phyloP scores from a whole-genome alignment of 768 basidiomycete genomes.

The Russula lepida region DNA sequence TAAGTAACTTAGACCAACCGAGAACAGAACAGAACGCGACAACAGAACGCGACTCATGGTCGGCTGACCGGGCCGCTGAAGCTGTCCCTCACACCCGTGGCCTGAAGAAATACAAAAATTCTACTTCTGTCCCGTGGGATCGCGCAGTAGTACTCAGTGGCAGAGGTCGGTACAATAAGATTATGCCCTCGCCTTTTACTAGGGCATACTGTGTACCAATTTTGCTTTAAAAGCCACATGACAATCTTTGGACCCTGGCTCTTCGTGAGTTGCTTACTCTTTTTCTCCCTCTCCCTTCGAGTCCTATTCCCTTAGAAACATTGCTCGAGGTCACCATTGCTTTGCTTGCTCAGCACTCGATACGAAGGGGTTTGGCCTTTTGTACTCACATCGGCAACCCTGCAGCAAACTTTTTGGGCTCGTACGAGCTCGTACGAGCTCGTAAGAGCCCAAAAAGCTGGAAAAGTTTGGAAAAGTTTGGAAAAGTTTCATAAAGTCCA shows the following conservation, averaged over 20 bases:
- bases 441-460: too few species aligned
- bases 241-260: slow-evolving; percentile 18
- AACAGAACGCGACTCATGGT: too few species aligned
- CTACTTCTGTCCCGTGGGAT: not conserved
- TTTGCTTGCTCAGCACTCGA: not conserved
- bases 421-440: too few species aligned
- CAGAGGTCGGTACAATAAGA: slow-evolving; percentile 20
- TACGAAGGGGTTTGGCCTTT: not conserved
- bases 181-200: slow-evolving; percentile 64
- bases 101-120: slow-evolving; percentile 10
- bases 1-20: too few species aligned
- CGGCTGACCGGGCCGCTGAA: not conserved
- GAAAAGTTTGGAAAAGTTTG: too few species aligned
- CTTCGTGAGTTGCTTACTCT: slow-evolving; percentile 16
- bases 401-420: too few species aligned
- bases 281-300: not conserved
- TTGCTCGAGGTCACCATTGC: not conserved
- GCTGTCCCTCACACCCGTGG: not conserved
- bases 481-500: too few species aligned
- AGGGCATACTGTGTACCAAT: slow-evolving; percentile 52
- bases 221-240: not conserved
- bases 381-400: too few species aligned
- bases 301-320: not conserved
- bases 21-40: too few species aligned
- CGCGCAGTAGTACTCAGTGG: not conserved